Evolutionary conservation across 305 asterid species (phyloP).

Genomic region (Fraxinus dipetala): DNA sequence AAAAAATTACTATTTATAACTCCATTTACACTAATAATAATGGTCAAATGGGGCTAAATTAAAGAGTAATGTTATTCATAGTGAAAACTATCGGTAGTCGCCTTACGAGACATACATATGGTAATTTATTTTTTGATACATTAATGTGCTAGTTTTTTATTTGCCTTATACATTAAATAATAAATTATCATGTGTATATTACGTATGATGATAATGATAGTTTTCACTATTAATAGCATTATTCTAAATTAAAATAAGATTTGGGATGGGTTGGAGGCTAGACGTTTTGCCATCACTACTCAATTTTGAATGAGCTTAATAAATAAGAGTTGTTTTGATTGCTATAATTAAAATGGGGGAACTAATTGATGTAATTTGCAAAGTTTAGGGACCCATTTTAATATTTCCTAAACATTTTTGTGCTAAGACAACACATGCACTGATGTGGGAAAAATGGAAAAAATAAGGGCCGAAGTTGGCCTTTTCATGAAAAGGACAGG

Average conservation of each 20-base stretch:
- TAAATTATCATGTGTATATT: no score
- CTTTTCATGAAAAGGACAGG: slow-evolving; percentile 22
- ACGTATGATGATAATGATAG: no score
- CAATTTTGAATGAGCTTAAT: background rate
- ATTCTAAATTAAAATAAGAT: background rate
- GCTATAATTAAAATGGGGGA: background rate
- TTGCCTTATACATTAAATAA: no score
- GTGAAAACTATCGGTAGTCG: no score
- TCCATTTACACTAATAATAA: no score
- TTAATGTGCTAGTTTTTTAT: no score
- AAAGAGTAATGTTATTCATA: no score
- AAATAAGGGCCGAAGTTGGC: slow-evolving; percentile 19
- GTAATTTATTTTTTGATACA: no score
- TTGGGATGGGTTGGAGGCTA: background rate
- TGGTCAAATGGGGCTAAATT: no score
- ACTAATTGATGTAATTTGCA: background rate
- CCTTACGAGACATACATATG: no score
- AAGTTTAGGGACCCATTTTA: background rate
- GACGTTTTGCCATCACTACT: background rate
- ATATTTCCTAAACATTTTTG: background rate
- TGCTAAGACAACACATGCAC: background rate
- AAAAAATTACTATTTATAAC: no score
- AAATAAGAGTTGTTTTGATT: background rate
- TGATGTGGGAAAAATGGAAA: background rate
- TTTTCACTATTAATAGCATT: no score